Evolutionary conservation across 192 early-diverging fungal genomes (phyloP).

Genomic region (Phlyctochytrium planicorne): DNA sequence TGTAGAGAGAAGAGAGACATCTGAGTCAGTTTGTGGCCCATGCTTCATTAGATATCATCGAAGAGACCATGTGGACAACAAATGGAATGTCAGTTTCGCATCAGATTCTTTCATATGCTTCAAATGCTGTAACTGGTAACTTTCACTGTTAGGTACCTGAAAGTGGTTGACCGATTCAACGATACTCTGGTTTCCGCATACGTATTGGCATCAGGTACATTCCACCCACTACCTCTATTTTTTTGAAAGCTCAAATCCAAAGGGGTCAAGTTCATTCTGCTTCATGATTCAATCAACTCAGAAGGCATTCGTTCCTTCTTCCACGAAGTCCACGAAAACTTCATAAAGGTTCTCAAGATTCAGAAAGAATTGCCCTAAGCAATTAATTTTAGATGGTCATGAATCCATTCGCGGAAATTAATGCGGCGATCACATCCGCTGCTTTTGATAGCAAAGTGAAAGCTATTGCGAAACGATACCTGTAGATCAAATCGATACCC

Average conservation of each 20-base stretch:
- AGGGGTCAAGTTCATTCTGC: constrained; percentile 77
- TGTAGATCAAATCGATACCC: no score
- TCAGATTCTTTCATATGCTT: constrained; percentile 28
- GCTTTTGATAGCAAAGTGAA: constrained; percentile 81
- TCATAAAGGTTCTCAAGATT: constrained; percentile 71
- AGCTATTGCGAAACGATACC: constrained; percentile 68
- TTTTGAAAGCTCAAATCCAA: not conserved
- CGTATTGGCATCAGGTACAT: constrained; percentile 80
- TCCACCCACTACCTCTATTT: not conserved
- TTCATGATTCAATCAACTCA: constrained; percentile 75
- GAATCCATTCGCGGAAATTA: constrained; percentile 90
- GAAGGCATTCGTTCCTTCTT: constrained; percentile 85
- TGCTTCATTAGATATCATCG: constrained; percentile 93
- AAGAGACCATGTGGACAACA: constrained; percentile 89
- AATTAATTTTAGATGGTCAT: constrained; percentile 61
- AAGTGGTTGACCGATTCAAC: constrained; percentile 93
- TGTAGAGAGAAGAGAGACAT: constrained; percentile 72
- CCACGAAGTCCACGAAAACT: constrained; percentile 78
- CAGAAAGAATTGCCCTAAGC: constrained; percentile 19
- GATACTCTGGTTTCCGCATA: constrained; percentile 91
- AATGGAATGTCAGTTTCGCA: constrained; percentile 84
- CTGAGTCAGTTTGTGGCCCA: constrained; percentile 97
- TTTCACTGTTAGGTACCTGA: constrained; percentile 97
- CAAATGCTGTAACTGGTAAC: no score
- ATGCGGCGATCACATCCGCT: constrained; percentile 73